Evolutionary conservation across 306 rosid species (phyloP).

Genomic region (Potentilla sterilis): DNA sequence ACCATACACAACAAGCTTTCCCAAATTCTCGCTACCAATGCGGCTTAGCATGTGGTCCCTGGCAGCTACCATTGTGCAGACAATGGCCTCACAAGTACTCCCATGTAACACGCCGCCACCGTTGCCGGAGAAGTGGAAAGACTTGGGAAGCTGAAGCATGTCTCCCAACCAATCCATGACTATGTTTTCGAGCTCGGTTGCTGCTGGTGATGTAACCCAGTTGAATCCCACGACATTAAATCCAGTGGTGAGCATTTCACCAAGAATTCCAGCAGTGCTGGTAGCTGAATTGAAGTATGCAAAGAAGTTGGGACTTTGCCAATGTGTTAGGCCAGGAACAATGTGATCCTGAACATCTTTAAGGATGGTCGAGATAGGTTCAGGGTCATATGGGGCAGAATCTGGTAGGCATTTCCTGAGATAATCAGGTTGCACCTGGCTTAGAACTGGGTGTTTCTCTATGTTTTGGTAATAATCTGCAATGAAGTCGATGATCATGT

Average conservation of each 20-base stretch:
- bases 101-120: too few relatives aligned
- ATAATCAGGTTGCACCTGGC: conserved; percentile 33
- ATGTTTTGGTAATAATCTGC: neutral
- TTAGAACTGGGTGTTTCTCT: conserved; percentile 24
- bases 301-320: conserved; percentile 26
- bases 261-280: conserved; percentile 19
- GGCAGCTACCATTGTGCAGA: too few relatives aligned
- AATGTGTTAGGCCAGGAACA: conserved; percentile 33
- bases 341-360: conserved; percentile 18
- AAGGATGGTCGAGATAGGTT: conserved; percentile 24
- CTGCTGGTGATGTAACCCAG: conserved; percentile 35
- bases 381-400: neutral
- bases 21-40: too few relatives aligned
- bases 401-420: conserved; percentile 10
- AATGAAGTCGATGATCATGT: neutral
- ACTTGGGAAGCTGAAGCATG: neutral
- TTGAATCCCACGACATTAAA: conserved; percentile 29
- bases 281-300: conserved; percentile 12
- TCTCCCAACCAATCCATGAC: conserved; percentile 37
- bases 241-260: conserved; percentile 29
- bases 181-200: conserved; percentile 28
- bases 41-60: too few relatives aligned
- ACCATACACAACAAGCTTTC: neutral
- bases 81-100: too few relatives aligned
- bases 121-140: too few relatives aligned